These are phyloP conservation scores for Cordyceps javanica DNA, from an alignment of 2,329 filamentous ascomycete species.

Conservation along the genomic window DNA sequence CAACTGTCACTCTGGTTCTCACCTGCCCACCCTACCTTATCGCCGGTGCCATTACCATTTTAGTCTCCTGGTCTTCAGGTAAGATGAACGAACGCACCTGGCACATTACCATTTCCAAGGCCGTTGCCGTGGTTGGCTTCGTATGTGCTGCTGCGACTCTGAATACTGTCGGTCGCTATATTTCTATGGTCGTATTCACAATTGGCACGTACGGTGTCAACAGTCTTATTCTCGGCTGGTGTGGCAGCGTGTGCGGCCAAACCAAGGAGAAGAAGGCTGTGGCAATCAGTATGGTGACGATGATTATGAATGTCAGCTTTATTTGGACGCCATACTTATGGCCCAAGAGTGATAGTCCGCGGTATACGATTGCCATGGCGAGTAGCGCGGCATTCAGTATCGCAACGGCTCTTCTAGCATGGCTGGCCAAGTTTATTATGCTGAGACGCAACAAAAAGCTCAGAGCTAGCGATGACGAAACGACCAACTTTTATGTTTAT, in stretches of 20 bases:
- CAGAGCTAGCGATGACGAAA: conserved; percentile 20
- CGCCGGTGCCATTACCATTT: conserved; percentile 22
- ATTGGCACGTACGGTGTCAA: conserved; percentile 30
- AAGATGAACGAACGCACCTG: conserved; percentile 37
- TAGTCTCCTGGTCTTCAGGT: conserved; percentile 27
- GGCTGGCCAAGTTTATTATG: conserved; percentile 31
- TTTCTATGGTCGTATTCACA: conserved; percentile 27
- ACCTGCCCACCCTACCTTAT: conserved; percentile 32
- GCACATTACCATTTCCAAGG: conserved; percentile 36
- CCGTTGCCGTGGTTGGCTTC: conserved; percentile 34
- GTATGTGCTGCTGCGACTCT: conserved; percentile 21
- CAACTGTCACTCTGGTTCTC: conserved; percentile 42
- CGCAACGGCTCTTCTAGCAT: conserved; percentile 29
- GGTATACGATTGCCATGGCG: conserved; percentile 34
- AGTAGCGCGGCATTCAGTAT: conserved; percentile 6
- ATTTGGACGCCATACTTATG: conserved; percentile 39
- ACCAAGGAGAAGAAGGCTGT: conserved; percentile 38
- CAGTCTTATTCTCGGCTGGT: conserved; percentile 31
- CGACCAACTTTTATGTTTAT: conserved; percentile 21
- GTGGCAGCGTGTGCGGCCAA: conserved; percentile 32
- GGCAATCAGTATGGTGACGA: conserved; percentile 29
- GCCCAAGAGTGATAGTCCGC: conserved; percentile 31
- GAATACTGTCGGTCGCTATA: conserved; percentile 23
- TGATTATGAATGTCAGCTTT: conserved; percentile 24
- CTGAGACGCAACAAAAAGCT: conserved; percentile 29